A percentile compares a stretch with the other conserved stretches of the same genome.
These are phyloP conservation scores for Talaromyces piceae DNA, from an alignment of 2,329 filamentous ascomycete species.

Conservation along the genomic window DNA sequence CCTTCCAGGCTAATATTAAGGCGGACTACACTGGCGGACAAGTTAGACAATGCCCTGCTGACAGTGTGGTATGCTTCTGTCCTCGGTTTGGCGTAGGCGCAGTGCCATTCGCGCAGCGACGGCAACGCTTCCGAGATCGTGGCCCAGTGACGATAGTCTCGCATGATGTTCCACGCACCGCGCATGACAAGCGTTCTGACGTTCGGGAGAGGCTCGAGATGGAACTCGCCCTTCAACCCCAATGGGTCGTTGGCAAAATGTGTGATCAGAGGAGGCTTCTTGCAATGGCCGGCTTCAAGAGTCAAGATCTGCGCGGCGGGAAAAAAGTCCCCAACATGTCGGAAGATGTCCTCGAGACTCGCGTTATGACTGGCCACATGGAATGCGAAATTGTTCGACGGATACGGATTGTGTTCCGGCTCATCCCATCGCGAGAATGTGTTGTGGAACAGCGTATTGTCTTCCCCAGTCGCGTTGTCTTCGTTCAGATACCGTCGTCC, in stretches of 20 bases:
- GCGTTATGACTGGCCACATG: slow-evolving; percentile 51
- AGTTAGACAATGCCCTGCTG: slow-evolving; percentile 52
- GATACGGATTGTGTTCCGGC: slow-evolving; percentile 16
- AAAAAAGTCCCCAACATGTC: slow-evolving; percentile 53
- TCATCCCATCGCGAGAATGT: slow-evolving; percentile 21
- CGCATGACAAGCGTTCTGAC: slow-evolving; percentile 64
- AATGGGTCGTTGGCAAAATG: slow-evolving; percentile 43
- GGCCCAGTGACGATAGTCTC: slow-evolving; percentile 55
- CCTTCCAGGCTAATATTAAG: slow-evolving; percentile 64
- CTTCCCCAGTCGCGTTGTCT: slow-evolving; percentile 16
- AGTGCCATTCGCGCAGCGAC: slow-evolving; percentile 51
- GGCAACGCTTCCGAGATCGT: slow-evolving; percentile 57
- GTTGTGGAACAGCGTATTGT: slow-evolving; percentile 17
- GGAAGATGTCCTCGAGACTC: slow-evolving; percentile 62
- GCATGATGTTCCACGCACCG: slow-evolving; percentile 70
- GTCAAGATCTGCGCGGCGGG: slow-evolving; percentile 60
- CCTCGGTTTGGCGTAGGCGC: slow-evolving; percentile 60
- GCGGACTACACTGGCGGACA: slow-evolving; percentile 53
- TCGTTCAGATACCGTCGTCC: slow-evolving; percentile 20
- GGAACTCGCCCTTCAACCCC: slow-evolving; percentile 22
- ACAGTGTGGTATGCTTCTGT: slow-evolving; percentile 66
- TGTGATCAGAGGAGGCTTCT: slow-evolving; percentile 62
- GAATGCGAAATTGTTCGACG: slow-evolving; percentile 23
- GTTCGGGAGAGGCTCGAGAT: slow-evolving; percentile 44
- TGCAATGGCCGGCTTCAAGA: slow-evolving; percentile 68